Conservation (phyloP, 148 eudicot species). For the Spergularia bocconei region DNA sequence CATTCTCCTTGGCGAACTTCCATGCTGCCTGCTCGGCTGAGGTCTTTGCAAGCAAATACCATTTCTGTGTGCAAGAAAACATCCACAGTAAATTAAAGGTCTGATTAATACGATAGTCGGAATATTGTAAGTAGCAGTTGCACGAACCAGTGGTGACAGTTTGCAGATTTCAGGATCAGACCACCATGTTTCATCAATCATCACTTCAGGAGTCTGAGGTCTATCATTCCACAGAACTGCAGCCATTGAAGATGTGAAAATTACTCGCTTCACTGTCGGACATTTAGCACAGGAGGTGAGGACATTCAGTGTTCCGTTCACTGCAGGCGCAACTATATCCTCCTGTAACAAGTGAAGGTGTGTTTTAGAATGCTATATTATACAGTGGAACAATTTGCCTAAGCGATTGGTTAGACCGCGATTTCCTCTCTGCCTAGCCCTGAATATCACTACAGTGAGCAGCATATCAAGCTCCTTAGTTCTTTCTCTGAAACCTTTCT, state of each 20-base stretch:
- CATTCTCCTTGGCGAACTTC: slow-evolving; percentile 36
- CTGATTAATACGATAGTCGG: not conserved
- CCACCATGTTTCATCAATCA: slow-evolving; percentile 52
- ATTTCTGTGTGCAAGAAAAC: slow-evolving; percentile 24
- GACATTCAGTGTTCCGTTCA: slow-evolving; percentile 60
- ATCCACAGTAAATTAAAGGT: not conserved
- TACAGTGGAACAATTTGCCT: no score
- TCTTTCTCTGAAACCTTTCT: no score
- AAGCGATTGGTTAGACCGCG: no score
- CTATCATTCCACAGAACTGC: slow-evolving; percentile 23
- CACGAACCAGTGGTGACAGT: slow-evolving; percentile 23
- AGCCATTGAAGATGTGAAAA: slow-evolving; percentile 46
- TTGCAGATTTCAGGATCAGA: slow-evolving; percentile 36
- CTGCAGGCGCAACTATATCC: slow-evolving; percentile 53
- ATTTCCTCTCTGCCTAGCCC: no score
- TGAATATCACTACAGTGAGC: no score
- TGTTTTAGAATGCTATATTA: not conserved
- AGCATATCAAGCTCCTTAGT: no score
- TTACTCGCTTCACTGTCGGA: slow-evolving; percentile 39
- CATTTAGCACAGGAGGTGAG: slow-evolving; percentile 44
- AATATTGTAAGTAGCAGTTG: not conserved
- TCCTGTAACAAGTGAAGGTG: slow-evolving; percentile 23
- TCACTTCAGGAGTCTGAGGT: slow-evolving; percentile 25
- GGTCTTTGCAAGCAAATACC: slow-evolving; percentile 50
- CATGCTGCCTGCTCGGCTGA: slow-evolving; percentile 55